Conservation (phyloP, 2,329 filamentous ascomycete species). For the Aspergillus chevalieri region DNA sequence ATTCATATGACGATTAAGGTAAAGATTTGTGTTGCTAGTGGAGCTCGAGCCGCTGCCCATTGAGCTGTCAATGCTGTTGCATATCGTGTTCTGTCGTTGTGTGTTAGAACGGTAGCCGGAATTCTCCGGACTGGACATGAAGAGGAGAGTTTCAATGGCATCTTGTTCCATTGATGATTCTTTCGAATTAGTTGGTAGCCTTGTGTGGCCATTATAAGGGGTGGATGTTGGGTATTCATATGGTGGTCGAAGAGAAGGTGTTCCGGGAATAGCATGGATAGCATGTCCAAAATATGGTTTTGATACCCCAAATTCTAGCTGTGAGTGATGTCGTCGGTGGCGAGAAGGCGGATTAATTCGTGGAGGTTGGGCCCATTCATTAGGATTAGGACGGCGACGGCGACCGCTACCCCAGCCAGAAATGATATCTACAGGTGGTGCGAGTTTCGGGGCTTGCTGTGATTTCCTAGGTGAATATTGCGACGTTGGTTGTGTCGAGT, state of each 20-base stretch:
- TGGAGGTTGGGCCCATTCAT: conserved; percentile 17
- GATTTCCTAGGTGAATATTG: conserved; percentile 13
- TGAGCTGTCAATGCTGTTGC: conserved; percentile 22
- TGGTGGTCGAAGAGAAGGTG: conserved; percentile 25
- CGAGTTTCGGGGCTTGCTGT: conserved; percentile 28
- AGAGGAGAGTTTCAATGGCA: conserved; percentile 45
- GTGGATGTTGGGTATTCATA: conserved; percentile 9
- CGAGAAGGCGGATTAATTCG: conserved; percentile 18
- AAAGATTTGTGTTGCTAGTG: conserved; percentile 9
- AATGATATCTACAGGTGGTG: conserved; percentile 40
- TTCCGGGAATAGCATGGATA: conserved; percentile 20
- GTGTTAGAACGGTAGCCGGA: conserved; percentile 38
- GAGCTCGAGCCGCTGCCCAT: conserved; percentile 11
- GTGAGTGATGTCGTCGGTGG: conserved; percentile 27
- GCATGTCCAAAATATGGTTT: conserved; percentile 11
- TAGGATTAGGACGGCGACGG: conserved; percentile 35
- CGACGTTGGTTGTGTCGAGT: conserved; percentile 12
- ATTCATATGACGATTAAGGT: conserved; percentile 8
- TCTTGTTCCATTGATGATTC: conserved; percentile 45
- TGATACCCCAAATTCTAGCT: conserved; percentile 21
- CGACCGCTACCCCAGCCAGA: conserved; percentile 23
- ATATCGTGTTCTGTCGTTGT: conserved; percentile 11
- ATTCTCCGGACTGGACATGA: conserved; percentile 47
- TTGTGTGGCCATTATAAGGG: conserved; percentile 17
- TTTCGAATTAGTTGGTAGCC: conserved; percentile 35